These are phyloP conservation scores for Cladophialophora psammophila DNA, from an alignment of 2,329 filamentous ascomycete species.

Conservation along the genomic window DNA sequence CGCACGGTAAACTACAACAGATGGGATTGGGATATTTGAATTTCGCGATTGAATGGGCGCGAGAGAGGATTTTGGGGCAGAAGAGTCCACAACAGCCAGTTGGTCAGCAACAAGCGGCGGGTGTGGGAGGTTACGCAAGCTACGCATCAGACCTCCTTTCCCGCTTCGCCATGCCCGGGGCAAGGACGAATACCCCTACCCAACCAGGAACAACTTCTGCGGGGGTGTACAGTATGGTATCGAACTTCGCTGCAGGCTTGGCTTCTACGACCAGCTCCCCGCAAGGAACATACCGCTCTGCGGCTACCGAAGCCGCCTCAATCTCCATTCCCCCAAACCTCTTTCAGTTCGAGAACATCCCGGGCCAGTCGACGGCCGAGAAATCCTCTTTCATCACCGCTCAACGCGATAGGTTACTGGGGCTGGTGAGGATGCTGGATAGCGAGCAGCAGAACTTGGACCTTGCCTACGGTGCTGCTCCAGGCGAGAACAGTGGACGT, in stretches of 20 bases:
- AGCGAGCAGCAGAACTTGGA: slow-evolving; percentile 73
- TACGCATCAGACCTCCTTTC: slow-evolving; percentile 86
- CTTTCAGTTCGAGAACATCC: slow-evolving; percentile 78
- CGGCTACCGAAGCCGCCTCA: slow-evolving; percentile 30
- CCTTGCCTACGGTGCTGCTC: slow-evolving; percentile 50
- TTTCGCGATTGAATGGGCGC: slow-evolving; percentile 72
- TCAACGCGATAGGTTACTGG: slow-evolving; percentile 78
- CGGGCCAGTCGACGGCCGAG: slow-evolving; percentile 62
- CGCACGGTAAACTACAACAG: slow-evolving; percentile 78
- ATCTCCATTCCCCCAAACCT: slow-evolving; percentile 59
- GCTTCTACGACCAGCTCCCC: slow-evolving; percentile 33
- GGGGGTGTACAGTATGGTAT: slow-evolving; percentile 81
- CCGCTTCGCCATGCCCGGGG: slow-evolving; percentile 81
- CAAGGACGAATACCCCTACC: slow-evolving; percentile 61
- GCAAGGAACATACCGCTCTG: slow-evolving; percentile 20
- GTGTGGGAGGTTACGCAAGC: slow-evolving; percentile 45
- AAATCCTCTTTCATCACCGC: slow-evolving; percentile 76
- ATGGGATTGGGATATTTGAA: slow-evolving; percentile 80
- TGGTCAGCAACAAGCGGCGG: slow-evolving; percentile 43
- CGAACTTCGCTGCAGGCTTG: slow-evolving; percentile 70
- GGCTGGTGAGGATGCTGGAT: slow-evolving; percentile 79
- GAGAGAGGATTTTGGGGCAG: slow-evolving; percentile 79
- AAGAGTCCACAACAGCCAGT: slow-evolving; percentile 62
- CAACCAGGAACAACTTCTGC: slow-evolving; percentile 48
- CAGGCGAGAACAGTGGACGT: slow-evolving; percentile 22